phyloP scores from a whole-genome alignment of 2,329 filamentous ascomycete species.

The Plenodomus lindquistii region DNA sequence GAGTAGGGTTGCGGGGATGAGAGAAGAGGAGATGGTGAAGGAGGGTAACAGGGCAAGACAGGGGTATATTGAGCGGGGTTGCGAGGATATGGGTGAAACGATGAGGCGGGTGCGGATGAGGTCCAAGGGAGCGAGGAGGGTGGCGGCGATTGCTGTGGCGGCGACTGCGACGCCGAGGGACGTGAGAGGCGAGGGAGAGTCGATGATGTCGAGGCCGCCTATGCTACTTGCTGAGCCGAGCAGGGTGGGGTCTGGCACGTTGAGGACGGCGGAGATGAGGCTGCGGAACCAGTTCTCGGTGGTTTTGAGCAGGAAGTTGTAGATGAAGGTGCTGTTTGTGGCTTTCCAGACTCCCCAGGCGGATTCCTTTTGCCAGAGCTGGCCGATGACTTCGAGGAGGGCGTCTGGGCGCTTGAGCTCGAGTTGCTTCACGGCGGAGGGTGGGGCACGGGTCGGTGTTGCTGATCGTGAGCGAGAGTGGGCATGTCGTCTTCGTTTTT shows the following conservation, averaged over 20 bases:
- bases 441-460: slow-evolving; percentile 46
- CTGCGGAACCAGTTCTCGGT: slow-evolving; percentile 92
- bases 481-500: slow-evolving; percentile 40
- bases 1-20: slow-evolving; percentile 82
- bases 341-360: slow-evolving; percentile 93
- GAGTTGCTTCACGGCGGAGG: slow-evolving; percentile 62
- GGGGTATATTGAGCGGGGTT: slow-evolving; percentile 76
- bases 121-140: slow-evolving; percentile 85
- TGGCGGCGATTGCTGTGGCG: slow-evolving; percentile 70
- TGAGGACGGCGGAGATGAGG: slow-evolving; percentile 85
- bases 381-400: slow-evolving; percentile 80
- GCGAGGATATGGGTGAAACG: slow-evolving; percentile 75
- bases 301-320: slow-evolving; percentile 82
- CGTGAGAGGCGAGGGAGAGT: slow-evolving; percentile 79
- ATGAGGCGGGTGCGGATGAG: slow-evolving; percentile 86
- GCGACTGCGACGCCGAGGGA: slow-evolving; percentile 75
- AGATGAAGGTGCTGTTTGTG: slow-evolving; percentile 89
- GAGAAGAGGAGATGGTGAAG: slow-evolving; percentile 64
- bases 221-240: slow-evolving; percentile 48
- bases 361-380: slow-evolving; percentile 87
- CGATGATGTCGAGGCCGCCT: slow-evolving; percentile 77
- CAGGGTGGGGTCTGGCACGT: slow-evolving; percentile 79
- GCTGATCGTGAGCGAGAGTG: slow-evolving; percentile 45
- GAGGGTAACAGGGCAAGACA: slow-evolving; percentile 79
- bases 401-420: slow-evolving; percentile 76